Evolutionary conservation across 345 rosid genomes (phyloP).

Genomic region (Melastoma malabathricum): DNA sequence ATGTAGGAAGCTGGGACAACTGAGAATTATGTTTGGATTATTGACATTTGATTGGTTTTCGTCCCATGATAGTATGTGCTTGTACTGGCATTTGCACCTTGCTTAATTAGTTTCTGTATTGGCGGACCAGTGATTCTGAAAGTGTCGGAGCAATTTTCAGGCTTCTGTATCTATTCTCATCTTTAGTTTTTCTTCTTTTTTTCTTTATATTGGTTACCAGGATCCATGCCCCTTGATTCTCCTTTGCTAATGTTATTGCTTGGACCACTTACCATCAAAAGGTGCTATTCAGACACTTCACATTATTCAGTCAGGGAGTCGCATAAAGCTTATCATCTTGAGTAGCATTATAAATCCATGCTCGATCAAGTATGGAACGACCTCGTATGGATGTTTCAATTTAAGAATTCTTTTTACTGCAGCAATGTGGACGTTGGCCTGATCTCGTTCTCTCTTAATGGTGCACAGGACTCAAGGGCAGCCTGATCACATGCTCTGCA

Average conservation of each 20-base stretch:
- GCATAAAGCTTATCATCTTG: too few relatives aligned
- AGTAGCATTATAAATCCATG: too few relatives aligned
- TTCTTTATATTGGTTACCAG: slow-evolving; percentile 16
- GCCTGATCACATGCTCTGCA: slow-evolving; percentile 54
- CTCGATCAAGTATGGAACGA: too few relatives aligned
- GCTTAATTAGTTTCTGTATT: too few relatives aligned
- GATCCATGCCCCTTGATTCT: slow-evolving; percentile 97
- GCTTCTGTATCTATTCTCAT: background rate
- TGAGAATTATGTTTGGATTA: too few relatives aligned
- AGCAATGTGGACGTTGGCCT: slow-evolving; percentile 1
- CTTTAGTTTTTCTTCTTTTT: slow-evolving; percentile 4
- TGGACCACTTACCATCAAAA: slow-evolving; percentile 66
- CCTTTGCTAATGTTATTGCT: slow-evolving; percentile 67
- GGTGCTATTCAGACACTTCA: slow-evolving; percentile 13
- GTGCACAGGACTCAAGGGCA: slow-evolving; percentile 70
- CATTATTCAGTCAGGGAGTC: too few relatives aligned
- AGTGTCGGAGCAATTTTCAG: too few relatives aligned
- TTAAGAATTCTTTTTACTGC: background rate
- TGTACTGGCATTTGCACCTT: too few relatives aligned
- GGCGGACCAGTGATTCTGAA: too few relatives aligned
- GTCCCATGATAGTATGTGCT: too few relatives aligned
- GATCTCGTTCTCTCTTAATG: slow-evolving; percentile 5
- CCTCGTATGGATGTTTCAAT: background rate
- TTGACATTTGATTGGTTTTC: too few relatives aligned
- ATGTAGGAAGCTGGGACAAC: too few relatives aligned